phyloP scores from a whole-genome alignment of 352 stramenopile genomes.

The Globisporangium lucens region DNA sequence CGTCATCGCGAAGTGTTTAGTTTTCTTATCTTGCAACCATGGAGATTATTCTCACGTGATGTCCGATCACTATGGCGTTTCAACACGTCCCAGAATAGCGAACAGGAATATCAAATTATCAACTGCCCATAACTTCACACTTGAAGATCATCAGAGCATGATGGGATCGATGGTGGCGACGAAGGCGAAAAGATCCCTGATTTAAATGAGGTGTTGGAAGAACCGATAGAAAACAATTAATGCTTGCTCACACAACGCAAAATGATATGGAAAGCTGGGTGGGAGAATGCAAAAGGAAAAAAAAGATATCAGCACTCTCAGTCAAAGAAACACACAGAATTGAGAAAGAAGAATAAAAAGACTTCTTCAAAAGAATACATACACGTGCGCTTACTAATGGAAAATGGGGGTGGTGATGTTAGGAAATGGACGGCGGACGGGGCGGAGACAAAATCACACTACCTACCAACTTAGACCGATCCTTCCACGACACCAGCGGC shows the following conservation, averaged over 20 bases:
- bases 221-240: not conserved
- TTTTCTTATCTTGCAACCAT: not conserved
- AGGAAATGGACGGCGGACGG: not conserved
- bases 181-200: no score
- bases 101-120: no score
- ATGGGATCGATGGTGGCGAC: no score
- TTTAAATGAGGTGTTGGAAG: not conserved
- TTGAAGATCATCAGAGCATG: not conserved
- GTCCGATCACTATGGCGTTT: not conserved
- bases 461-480: conserved; percentile 41
- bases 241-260: not conserved
- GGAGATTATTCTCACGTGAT: not conserved
- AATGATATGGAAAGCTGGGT: not conserved
- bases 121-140: not conserved
- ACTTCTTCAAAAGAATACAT: conserved; percentile 16
- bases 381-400: conserved; percentile 6
- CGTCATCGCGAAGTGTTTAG: not conserved
- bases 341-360: not conserved
- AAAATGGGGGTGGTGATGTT: not conserved
- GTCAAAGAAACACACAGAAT: not conserved
- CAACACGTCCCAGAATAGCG: not conserved
- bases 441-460: conserved; percentile 1
- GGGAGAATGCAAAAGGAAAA: not conserved
- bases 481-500: conserved; percentile 47
- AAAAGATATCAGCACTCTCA: conserved; percentile 1